Conservation (phyloP, 1,284 basidiomycete genomes). For the Amylostereum chailletii region DNA sequence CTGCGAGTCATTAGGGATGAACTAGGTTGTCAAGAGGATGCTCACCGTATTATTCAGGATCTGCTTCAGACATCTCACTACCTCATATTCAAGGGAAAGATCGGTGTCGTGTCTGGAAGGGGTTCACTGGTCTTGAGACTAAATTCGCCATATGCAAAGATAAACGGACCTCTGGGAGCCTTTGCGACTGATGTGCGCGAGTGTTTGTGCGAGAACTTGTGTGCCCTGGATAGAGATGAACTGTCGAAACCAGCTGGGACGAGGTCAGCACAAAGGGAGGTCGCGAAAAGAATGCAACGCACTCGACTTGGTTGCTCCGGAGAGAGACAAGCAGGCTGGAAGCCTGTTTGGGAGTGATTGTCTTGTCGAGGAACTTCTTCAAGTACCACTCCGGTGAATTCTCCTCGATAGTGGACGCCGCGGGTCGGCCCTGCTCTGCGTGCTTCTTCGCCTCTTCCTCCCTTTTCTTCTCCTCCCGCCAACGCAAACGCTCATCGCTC, state of each 20-base stretch:
- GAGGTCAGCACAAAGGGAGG: conserved; percentile 2
- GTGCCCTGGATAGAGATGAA: conserved; percentile 79
- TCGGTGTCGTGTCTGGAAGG: conserved; percentile 55
- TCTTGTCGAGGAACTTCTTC: conserved; percentile 81
- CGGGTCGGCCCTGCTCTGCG: conserved; percentile 43
- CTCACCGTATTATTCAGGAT: conserved; percentile 74
- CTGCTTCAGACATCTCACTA: conserved; percentile 82
- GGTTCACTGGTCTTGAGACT: neutral
- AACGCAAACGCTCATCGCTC: conserved; percentile 76
- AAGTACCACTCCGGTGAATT: conserved; percentile 85
- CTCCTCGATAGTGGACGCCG: conserved; percentile 32
- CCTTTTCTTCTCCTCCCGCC: conserved; percentile 59
- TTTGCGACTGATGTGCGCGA: conserved; percentile 70
- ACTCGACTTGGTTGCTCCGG: conserved; percentile 77
- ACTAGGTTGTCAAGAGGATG: neutral
- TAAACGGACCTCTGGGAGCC: conserved; percentile 44
- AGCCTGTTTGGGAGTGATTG: conserved; percentile 78
- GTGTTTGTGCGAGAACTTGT: conserved; percentile 76
- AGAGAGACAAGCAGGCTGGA: conserved; percentile 73
- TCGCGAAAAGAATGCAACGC: conserved; percentile 19
- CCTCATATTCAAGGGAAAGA: conserved; percentile 76
- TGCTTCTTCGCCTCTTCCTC: conserved; percentile 55
- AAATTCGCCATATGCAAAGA: neutral
- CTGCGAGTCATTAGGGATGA: conserved; percentile 27
- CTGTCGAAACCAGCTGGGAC: conserved; percentile 68